Evolutionary conservation across 2,329 filamentous ascomycete species (phyloP), one percentile per base, ranked within the genome.

Genomic region (Xylariaceae sp.): DNA sequence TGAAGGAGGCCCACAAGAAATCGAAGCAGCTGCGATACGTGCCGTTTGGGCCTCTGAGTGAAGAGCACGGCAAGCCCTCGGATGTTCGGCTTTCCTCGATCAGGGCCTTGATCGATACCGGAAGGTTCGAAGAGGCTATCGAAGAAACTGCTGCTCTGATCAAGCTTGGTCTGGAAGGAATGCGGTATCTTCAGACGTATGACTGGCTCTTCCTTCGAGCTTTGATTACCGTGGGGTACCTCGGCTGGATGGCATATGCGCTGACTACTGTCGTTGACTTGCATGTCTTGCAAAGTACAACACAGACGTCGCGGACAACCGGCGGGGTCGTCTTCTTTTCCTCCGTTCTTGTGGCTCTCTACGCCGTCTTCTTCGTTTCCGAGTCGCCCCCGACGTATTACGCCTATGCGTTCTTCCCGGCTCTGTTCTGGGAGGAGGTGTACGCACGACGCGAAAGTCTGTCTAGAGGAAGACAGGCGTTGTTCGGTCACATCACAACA

Each of bases 401-500:
- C 56, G 77, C 79, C 2, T 98, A 98, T 59, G 85, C 83, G 1
- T 76, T 94, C 52, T 98, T 98, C 61, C 92, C 92, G 0, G 81
- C 95, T 2, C 76, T 87, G 41, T 97, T 98, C 66, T 98, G 92
- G 92, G 90, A 96, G 62, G 89, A 96, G 56, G 86, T 96, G 0
- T 90, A 83, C 61, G 85, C 86, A 3, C 78, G 85, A 18, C 76
- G 88, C 40, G 70, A 73, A 31, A 85, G 85, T 29, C 62, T 96
- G 9, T 55, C 66, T 5, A 73, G 80, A 46, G 89, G 88, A 3
- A 71, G 74, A 36, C 73, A 72, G 47, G 71, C 76, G 34, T 67
- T 97, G 7, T 81, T 95, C 49, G 73, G 76, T 1, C 74, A 89
- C 50, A 66, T 89, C 29, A 69, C 74, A 38, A 80, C 82, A 0